Evolutionary conservation across 345 rosid genomes (phyloP).

Genomic region (Aegle marmelos): DNA sequence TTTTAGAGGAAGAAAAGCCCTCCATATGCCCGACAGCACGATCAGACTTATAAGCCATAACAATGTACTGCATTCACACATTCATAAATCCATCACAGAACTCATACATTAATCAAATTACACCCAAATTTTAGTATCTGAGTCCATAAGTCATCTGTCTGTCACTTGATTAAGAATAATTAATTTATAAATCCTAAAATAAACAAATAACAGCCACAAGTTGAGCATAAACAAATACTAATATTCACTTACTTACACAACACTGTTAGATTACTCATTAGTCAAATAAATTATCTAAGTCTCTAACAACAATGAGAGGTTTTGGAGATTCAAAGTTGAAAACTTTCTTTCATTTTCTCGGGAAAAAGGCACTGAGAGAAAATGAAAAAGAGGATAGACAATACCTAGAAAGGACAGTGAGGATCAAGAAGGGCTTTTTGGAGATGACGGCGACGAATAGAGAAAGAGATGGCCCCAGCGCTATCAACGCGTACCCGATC

Average conservation of each 20-base stretch:
- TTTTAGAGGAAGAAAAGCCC: slow-evolving; percentile 85
- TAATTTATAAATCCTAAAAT: background rate
- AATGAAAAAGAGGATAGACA: background rate
- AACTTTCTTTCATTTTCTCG: background rate
- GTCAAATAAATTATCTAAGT: background rate
- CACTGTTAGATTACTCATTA: background rate
- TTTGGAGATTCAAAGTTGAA: background rate
- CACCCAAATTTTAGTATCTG: background rate
- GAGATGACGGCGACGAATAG: slow-evolving; percentile 89
- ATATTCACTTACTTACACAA: background rate
- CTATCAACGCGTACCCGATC: slow-evolving; percentile 82
- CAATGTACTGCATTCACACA: slow-evolving; percentile 53
- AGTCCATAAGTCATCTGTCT: background rate
- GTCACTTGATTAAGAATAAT: background rate
- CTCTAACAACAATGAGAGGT: background rate
- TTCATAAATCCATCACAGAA: slow-evolving; percentile 5
- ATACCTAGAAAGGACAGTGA: slow-evolving; percentile 93
- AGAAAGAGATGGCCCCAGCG: slow-evolving; percentile 84
- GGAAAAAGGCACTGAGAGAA: background rate
- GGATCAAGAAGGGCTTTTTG: slow-evolving; percentile 87
- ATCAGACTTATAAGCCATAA: slow-evolving; percentile 90
- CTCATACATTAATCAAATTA: slow-evolving; percentile 6
- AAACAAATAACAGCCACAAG: background rate
- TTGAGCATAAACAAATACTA: background rate
- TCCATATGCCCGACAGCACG: slow-evolving; percentile 81